Conservation (phyloP, 768 basidiomycete species). For the Xerocomellus chrysenteron region DNA sequence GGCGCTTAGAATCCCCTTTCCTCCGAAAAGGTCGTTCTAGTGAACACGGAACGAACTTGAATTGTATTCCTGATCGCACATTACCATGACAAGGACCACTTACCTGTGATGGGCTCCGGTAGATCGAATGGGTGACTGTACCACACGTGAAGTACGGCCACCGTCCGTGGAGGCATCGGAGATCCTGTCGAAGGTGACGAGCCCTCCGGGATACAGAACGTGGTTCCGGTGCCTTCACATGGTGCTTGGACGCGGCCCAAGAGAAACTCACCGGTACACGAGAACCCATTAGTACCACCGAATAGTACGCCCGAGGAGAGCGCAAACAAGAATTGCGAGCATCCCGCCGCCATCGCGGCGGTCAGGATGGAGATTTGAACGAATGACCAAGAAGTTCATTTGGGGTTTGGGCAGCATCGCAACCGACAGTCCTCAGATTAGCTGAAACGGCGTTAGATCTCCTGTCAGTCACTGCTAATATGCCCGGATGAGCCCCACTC, state of each 20-base stretch:
- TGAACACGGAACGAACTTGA: constrained; percentile 1
- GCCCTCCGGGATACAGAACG: constrained; percentile 1
- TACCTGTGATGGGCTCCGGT: constrained; percentile 1
- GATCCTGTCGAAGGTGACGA: constrained; percentile 8
- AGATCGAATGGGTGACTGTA: neutral
- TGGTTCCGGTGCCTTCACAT: constrained; percentile 9
- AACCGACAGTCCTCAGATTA: constrained; percentile 11
- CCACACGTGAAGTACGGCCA: constrained; percentile 1
- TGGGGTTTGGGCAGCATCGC: neutral
- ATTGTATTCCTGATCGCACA: constrained; percentile 1
- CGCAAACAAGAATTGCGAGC: constrained; percentile 17
- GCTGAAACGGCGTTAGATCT: constrained; percentile 20
- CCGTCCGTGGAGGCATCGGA: constrained; percentile 13
- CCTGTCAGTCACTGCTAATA: neutral
- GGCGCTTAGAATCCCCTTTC: constrained; percentile 8
- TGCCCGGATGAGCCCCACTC: neutral
- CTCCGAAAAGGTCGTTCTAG: constrained; percentile 10
- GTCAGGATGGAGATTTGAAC: constrained; percentile 21
- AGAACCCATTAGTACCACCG: constrained; percentile 17
- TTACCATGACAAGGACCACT: neutral
- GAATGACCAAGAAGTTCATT: neutral
- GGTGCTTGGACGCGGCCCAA: constrained; percentile 1
- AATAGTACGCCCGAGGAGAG: constrained; percentile 19
- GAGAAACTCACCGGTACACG: constrained; percentile 5
- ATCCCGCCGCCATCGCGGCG: constrained; percentile 29